Conservation (phyloP, 805 yeast species). For the Myxozyma udenii region DNA sequence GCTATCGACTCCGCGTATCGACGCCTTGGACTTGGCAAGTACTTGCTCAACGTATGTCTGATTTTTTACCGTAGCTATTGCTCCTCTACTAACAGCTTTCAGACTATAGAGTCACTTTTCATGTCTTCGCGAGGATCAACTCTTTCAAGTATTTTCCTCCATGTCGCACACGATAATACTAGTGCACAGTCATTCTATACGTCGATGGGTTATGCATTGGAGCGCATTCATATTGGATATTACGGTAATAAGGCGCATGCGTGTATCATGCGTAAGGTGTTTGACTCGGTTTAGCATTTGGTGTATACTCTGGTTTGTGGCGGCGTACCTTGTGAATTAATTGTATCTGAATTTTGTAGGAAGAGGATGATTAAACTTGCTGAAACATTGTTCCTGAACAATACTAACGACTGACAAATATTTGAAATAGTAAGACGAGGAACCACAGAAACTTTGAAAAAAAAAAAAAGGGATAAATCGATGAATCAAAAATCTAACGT, state of each 20-base stretch:
- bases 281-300: no score
- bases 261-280: slow-evolving; percentile 19
- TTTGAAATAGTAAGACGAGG: no score
- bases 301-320: background rate
- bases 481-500: no score
- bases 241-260: slow-evolving; percentile 12
- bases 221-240: slow-evolving; percentile 12
- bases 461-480: no score
- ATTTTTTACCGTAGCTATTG: background rate
- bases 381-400: no score
- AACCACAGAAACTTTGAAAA: no score
- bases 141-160: slow-evolving; percentile 6
- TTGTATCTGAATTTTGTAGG: background rate
- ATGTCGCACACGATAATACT: slow-evolving; percentile 13
- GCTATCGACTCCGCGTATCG: slow-evolving; percentile 19
- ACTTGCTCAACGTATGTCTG: slow-evolving; percentile 12
- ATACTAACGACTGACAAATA: no score
- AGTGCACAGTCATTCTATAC: slow-evolving; percentile 18
- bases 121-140: background rate
- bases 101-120: background rate
- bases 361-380: background rate
- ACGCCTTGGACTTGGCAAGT: slow-evolving; percentile 19
- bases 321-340: background rate
- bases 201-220: slow-evolving; percentile 11
- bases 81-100: background rate